Base-by-base conservation (phyloP, 805 yeast species). In the Brettanomyces anomalus region DNA sequence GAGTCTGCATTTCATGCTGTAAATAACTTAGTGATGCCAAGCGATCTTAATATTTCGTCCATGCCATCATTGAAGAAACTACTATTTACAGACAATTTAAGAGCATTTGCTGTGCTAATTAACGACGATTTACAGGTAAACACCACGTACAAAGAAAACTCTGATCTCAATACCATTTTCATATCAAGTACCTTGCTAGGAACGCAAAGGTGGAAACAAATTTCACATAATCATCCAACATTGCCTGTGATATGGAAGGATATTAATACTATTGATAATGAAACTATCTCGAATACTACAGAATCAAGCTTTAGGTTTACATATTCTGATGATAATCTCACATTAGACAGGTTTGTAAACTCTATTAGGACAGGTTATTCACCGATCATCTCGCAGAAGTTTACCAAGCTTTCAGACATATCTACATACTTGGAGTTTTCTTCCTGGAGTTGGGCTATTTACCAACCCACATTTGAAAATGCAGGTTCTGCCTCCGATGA, bases 371-470 rank as follows among this genome's bases (percentile, higher is more conserved):
- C 81, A 50, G 97, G 96, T 0, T 72, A 65, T 42, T 70, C 85
- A 0, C 87, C 95, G 0, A 69, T 86, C 0, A 56, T 87, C 61
- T 72, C 61, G 40, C 75, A 49, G 48, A 68, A 11, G 28, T 54
- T 49, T 36, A 39, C 26, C 43, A 48, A 53, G 38, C 32, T 64
- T 10, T 31, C 60, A 13, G 50, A 56, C 14, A 56, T 71, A 7
- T 54, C 65, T 0, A 41, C 50, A 0, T 51, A 70, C 20, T 43
- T 72, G 11, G 55, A 65, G 14, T 37, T 54, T 14, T 60, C 72
- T 0, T 45, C 73, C 32, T 88, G 96, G 96, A 73, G 90, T 2
- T 88, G 96, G 96, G 73, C 70, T 0, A 54, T 68, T 0, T 58
- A 62, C 8, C 74, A 81, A 53, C 93, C 93, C 1, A 44, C 50